These are phyloP conservation scores for Nakaseomyces nivariensis DNA, from an alignment of 1,139 yeast genomes.

Conservation along the genomic window DNA sequence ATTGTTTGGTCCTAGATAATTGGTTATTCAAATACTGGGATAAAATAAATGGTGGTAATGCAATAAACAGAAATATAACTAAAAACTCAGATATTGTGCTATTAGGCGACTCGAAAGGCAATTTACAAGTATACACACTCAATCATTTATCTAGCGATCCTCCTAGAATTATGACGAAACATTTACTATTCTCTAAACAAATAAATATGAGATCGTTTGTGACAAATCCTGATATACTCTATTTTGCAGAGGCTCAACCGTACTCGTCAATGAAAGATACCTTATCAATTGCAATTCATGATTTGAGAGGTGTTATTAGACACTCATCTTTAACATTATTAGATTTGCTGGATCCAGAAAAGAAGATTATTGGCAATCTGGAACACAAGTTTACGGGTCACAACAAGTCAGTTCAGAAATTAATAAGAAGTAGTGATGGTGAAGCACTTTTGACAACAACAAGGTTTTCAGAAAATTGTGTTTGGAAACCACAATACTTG, in stretches of 20 bases:
- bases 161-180: slow-evolving; percentile 32
- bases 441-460: slow-evolving; percentile 44
- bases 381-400: slow-evolving; percentile 72
- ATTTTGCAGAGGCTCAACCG: slow-evolving; percentile 29
- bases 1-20: slow-evolving; percentile 49
- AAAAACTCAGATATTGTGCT: slow-evolving; percentile 47
- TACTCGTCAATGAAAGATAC: slow-evolving; percentile 24
- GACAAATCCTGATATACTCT: slow-evolving; percentile 26
- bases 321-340: slow-evolving; percentile 36
- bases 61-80: slow-evolving; percentile 21
- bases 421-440: slow-evolving; percentile 59
- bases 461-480: slow-evolving; percentile 46
- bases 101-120: slow-evolving; percentile 39
- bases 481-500: slow-evolving; percentile 43
- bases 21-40: slow-evolving; percentile 37
- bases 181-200: slow-evolving; percentile 16
- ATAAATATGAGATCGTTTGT: slow-evolving; percentile 25
- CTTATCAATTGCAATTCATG: slow-evolving; percentile 41
- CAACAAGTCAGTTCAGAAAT: slow-evolving; percentile 59
- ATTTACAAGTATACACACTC: slow-evolving; percentile 40
- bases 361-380: slow-evolving; percentile 22
- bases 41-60: slow-evolving; percentile 9
- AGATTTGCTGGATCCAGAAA: slow-evolving; percentile 26
- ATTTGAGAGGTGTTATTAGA: slow-evolving; percentile 40
- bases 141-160: slow-evolving; percentile 44